Conservation (phyloP, 2,329 filamentous ascomycete species). For the Trichoderma endophyticum region DNA sequence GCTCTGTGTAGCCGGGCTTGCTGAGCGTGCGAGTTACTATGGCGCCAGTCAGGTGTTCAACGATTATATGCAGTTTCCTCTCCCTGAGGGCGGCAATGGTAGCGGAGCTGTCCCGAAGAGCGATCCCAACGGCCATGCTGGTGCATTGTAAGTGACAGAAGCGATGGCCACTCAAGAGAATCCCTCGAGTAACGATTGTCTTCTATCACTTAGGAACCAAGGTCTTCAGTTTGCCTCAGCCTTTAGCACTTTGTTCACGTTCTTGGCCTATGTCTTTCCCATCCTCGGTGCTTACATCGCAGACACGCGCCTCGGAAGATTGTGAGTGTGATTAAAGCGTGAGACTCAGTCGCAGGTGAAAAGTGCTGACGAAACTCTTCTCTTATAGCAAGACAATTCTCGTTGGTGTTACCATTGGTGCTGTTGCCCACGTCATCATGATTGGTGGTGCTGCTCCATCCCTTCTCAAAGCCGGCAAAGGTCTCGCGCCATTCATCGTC, state of each 20-base stretch:
- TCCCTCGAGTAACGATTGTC: not conserved
- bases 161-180: not conserved
- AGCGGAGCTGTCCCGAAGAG: constrained; percentile 17
- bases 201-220: not conserved
- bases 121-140: constrained; percentile 18
- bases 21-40: constrained; percentile 20
- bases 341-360: not conserved
- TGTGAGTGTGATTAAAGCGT: not conserved
- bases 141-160: constrained; percentile 15
- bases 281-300: constrained; percentile 19
- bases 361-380: not conserved
- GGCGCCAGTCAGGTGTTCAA: constrained; percentile 15
- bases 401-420: constrained; percentile 15
- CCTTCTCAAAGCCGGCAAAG: constrained; percentile 16
- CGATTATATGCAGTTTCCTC: constrained; percentile 20
- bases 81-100: constrained; percentile 11
- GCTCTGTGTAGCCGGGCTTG: constrained; percentile 16
- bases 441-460: constrained; percentile 17
- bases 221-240: constrained; percentile 19
- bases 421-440: constrained; percentile 19
- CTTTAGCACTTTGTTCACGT: constrained; percentile 18
- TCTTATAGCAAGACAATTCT: constrained; percentile 15
- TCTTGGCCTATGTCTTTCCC: constrained; percentile 19
- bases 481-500: constrained; percentile 16
- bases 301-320: constrained; percentile 13